A percentile compares a stretch with the other conserved stretches of the same genome.
These are phyloP conservation scores for Davidsoniella virescens DNA, from an alignment of 2,329 filamentous ascomycete species.

Conservation along the genomic window DNA sequence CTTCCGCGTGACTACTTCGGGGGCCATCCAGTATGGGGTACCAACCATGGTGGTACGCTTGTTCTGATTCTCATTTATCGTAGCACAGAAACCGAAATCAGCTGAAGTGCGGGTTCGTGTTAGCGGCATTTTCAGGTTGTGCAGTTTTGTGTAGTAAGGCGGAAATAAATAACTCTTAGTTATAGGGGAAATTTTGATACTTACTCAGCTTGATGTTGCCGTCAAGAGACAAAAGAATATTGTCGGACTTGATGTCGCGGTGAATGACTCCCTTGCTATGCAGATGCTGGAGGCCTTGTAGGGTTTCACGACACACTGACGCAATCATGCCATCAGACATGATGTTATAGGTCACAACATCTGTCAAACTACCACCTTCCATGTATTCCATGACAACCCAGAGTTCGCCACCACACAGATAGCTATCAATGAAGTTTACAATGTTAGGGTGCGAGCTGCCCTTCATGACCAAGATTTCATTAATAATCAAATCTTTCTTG, in stretches of 20 bases:
- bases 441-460: conserved; percentile 97
- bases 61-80: conserved; percentile 92
- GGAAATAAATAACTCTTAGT: neutral
- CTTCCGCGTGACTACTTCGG: conserved; percentile 91
- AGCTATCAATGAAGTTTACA: conserved; percentile 98
- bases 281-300: conserved; percentile 82
- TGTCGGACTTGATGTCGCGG: conserved; percentile 97
- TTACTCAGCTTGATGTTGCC: conserved; percentile 95
- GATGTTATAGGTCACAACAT: conserved; percentile 97
- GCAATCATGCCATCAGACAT: conserved; percentile 98
- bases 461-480: conserved; percentile 98
- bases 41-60: conserved; percentile 99
- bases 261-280: conserved; percentile 98
- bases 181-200: conserved; percentile 20
- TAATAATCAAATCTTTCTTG: conserved; percentile 98
- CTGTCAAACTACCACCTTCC: conserved; percentile 93
- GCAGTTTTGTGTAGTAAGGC: neutral
- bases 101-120: conserved; percentile 34
- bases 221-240: conserved; percentile 83
- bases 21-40: conserved; percentile 99
- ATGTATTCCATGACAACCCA: conserved; percentile 99
- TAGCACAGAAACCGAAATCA: conserved; percentile 96
- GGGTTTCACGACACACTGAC: conserved; percentile 82
- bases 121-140: neutral
- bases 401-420: conserved; percentile 71